A percentile compares a stretch with the other conserved stretches of the same genome.
phyloP scores from a whole-genome alignment of 805 yeast genomes.

The Metschnikowia kofuensis region DNA sequence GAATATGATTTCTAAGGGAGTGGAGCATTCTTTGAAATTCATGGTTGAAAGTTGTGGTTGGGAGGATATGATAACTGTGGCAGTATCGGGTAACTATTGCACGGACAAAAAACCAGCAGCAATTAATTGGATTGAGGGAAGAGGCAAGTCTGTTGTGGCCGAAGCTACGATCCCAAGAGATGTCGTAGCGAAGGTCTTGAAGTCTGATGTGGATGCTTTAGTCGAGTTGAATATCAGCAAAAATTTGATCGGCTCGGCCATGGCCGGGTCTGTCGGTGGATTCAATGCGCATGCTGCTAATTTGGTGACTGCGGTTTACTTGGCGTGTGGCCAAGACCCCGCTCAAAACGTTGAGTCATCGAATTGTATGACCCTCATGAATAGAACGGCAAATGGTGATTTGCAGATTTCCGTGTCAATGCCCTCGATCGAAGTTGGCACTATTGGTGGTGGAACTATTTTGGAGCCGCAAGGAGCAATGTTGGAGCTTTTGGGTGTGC shows the following conservation, averaged over 20 bases:
- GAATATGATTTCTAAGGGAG: constrained; percentile 99
- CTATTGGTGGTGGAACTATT: constrained; percentile 98
- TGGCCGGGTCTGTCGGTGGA: constrained; percentile 98
- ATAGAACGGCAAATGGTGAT: constrained; percentile 61
- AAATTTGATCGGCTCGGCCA: constrained; percentile 92
- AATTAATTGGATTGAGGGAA: constrained; percentile 98
- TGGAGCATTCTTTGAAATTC: constrained; percentile 76
- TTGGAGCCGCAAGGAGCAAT: constrained; percentile 96
- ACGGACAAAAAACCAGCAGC: constrained; percentile 98
- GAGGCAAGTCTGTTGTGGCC: constrained; percentile 97
- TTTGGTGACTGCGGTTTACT: constrained; percentile 86
- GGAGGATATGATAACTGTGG: constrained; percentile 88
- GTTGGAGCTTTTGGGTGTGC: constrained; percentile 90
- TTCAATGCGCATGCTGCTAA: constrained; percentile 98
- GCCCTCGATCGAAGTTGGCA: constrained; percentile 99
- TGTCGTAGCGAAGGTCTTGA: constrained; percentile 76
- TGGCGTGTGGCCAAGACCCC: constrained; percentile 99
- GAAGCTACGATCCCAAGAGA: constrained; percentile 87
- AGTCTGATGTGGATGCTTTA: constrained; percentile 87
- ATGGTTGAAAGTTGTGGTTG: constrained; percentile 90
- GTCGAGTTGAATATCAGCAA: constrained; percentile 87
- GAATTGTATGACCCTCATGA: constrained; percentile 95
- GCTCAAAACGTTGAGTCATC: constrained; percentile 98
- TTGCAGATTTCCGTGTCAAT: constrained; percentile 92
- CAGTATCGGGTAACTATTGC: constrained; percentile 96